Base-by-base conservation (phyloP, 2,329 filamentous ascomycete genomes). In the Colletotrichum euphorbiae region DNA sequence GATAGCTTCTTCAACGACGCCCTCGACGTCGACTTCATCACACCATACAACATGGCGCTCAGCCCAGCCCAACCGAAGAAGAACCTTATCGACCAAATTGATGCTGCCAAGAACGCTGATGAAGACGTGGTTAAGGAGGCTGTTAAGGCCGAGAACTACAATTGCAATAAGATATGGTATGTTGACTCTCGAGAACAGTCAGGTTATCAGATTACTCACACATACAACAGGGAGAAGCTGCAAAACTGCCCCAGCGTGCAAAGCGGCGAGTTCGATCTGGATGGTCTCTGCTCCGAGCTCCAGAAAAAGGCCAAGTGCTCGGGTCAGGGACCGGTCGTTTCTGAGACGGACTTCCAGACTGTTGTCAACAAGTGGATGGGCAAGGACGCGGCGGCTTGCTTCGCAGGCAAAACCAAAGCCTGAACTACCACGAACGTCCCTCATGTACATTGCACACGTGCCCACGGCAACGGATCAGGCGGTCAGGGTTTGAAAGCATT, bases 301-400 rank as follows among this genome's bases (percentile, higher is more conserved):
- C 93, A 95, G 71, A 93, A 94, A 78, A 99, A 99, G 82, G 96
- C 96, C 66, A 96, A 95, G 77, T 99, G 96, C 79, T 97, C 94
- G 0, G 93, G 97, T 73, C 91, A 87, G 17, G 95, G 96, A 15
- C 93, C 97, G 12, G 93, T 97, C 17, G 92, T 99, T 24, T 91
- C 94, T 70, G 90, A 97, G 80, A 89, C 89, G 62, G 94, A 98
- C 74, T 97, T 98, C 73, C 92, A 97, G 76, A 88, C 85, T 45
- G 91, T 94, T 59, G 85, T 95, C 80, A 86, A 83, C 69, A 89
- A 89, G 76, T 90, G 89, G 71, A 83, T 89, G 72, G 83, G 85
- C 74, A 79, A 80, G 69, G 77, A 81, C 21, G 75, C 74, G 28
- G 75, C 77, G 6, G 73, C 76, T 9, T 75, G 66, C 48, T 56